Evolutionary conservation across 352 stramenopile species (phyloP), one percentile per base, ranked within the genome.

Genomic region (Achlya hypogyna): DNA sequence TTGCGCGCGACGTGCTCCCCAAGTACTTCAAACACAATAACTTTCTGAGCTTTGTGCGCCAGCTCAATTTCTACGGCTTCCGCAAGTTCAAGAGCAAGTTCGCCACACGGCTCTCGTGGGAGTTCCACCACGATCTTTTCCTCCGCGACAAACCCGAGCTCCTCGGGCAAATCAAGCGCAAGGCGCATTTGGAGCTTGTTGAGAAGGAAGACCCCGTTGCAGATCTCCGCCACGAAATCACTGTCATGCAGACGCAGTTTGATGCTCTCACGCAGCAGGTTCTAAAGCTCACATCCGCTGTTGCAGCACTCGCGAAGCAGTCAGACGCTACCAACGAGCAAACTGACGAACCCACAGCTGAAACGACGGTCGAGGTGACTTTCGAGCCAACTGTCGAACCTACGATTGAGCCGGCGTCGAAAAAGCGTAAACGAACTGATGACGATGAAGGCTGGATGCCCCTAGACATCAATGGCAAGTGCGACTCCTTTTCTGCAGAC

Each of bases 1-100:
- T 74, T 29, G 29, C 49, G 31, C 29, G 35, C 22, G 4, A 72
- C 23, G 42, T 77, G 47, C 71, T 80, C 9, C 71, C 64, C 18
- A 69, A 74, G 34, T 75, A 75, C 64, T 79, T 78, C 49, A 81
- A 82, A 62, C 75, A 81, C 70, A 70, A 38, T 32, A 84, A 84
- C 65, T 76, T 79, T 43, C 40, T 69, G 14, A 75, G 56, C 20
- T 84, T 84, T 53, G 74, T 84, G 25, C 70, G 76, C 14, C 76
- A 86, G 74, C 69, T 86, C 28, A 84, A 87, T 67, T 69, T 69
- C 56, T 69, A 69, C 12, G 63, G 63, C 16, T 69, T 69, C 45
- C 63, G 38, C 25, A 69, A 68, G 45, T 62, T 59, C 40, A 67
- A 69, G 22, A 65, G 54, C 25, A 53, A 63, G 25, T 53, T 40